Evolutionary conservation across 305 asterid genomes (phyloP).

Genomic region (Salvia sclarea): DNA sequence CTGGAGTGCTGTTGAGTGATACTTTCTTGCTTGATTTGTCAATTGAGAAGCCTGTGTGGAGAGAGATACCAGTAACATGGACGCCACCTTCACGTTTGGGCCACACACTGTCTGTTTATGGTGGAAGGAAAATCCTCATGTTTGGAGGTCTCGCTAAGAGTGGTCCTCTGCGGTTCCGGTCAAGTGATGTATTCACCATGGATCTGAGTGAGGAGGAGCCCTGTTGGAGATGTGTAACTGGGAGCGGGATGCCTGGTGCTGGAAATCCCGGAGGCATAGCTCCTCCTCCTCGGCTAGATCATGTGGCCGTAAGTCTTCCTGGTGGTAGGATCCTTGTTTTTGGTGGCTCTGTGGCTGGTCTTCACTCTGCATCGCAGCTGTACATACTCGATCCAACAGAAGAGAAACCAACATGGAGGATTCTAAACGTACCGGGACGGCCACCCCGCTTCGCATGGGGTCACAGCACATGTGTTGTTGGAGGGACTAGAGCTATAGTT

Average conservation of each 20-base stretch:
- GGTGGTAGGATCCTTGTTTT: constrained; percentile 82
- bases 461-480: constrained; percentile 83
- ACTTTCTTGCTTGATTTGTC: constrained; percentile 80
- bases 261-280: constrained; percentile 86
- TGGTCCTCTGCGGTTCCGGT: constrained; percentile 77
- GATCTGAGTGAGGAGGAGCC: constrained; percentile 85
- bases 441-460: constrained; percentile 97
- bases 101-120: constrained; percentile 73
- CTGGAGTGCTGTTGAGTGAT: constrained; percentile 79
- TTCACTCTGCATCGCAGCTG: constrained; percentile 90
- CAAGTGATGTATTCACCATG: constrained; percentile 90
- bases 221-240: constrained; percentile 82
- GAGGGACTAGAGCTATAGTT: constrained; percentile 84
- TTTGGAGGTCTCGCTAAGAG: constrained; percentile 94
- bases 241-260: constrained; percentile 91
- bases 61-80: constrained; percentile 85
- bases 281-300: constrained; percentile 91
- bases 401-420: constrained; percentile 94
- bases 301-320: constrained; percentile 85
- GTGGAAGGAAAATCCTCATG: constrained; percentile 81
- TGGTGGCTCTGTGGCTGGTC: constrained; percentile 92
- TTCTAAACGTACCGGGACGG: constrained; percentile 75
- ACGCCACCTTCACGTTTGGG: constrained; percentile 90
- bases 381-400: constrained; percentile 86
- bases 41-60: constrained; percentile 73